Base-by-base conservation (phyloP, 1,284 basidiomycete genomes). In the Dichomitus squalens region DNA sequence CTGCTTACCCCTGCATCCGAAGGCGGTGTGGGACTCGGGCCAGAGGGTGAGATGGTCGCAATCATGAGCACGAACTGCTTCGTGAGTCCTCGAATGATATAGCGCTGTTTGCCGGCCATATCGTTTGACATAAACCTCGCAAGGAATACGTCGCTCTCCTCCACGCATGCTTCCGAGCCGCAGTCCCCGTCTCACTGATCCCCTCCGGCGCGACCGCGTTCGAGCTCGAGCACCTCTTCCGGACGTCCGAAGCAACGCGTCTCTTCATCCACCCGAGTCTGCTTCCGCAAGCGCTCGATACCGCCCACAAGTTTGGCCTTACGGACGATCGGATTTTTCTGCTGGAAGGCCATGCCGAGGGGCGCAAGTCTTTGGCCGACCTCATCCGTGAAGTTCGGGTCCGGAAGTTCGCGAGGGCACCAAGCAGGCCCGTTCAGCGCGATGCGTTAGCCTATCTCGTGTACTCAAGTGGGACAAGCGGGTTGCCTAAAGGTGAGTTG, bases 401-500 rank as follows among this genome's bases (percentile, higher is more conserved):
- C 16, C 75, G 74, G 27, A 72, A 73, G 0, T 63, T 80, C 2
- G 76, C 81, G 6, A 68, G 74, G 2, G 65, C 82, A 1, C 71
- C 73, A 1, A 70, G 83, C 16, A 77, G 76, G 36, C 76, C 78
- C 0, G 87, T 82, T 0, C 75, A 66, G 31, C 77, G 75, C 34
- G 73, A 86, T 62, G 88, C 87, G 0, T 72, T 90, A 1, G 89
- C 87, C 0, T 90, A 91, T 69, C 73, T 92, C 1, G 72, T 88
- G 0, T 90, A 90, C 66, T 92, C 89, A 0, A 92, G 89, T 63
- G 90, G 89, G 31, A 92, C 90, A 0, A 90, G 81, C 56, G 90
- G 90, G 2, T 72, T 86, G 3, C 89, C 90, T 0, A 92, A 92
- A 80, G 89, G 89, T 87, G 33, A 18, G 48, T 68, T 58, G 7